Conservation (phyloP, 2,329 filamentous ascomycete genomes). For the Nigrospora sphaerica region DNA sequence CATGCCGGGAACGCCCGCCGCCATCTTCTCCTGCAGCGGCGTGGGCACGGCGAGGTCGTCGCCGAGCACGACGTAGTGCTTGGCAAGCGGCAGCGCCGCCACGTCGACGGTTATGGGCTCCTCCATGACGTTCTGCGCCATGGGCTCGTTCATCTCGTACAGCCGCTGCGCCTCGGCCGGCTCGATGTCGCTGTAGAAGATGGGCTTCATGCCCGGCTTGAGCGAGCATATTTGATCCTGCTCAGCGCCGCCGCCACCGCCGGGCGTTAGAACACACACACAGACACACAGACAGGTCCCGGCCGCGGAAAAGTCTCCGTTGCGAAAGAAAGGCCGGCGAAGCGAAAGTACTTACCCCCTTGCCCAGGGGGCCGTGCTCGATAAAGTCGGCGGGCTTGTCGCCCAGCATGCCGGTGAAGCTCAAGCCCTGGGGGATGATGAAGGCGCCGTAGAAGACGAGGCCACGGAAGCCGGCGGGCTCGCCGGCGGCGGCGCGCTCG, state of each 20-base stretch:
- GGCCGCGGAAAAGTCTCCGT: too few relatives aligned
- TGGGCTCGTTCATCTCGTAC: background rate
- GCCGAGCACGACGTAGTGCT: background rate
- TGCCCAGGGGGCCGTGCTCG: background rate
- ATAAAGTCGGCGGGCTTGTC: background rate
- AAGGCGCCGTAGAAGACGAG: constrained; percentile 7
- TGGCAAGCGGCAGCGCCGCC: background rate
- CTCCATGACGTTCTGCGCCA: background rate
- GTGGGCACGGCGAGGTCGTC: background rate
- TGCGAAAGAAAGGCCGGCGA: too few relatives aligned
- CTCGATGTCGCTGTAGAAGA: background rate
- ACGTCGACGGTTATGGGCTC: background rate
- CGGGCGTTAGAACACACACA: too few relatives aligned
- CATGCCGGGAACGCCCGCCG: background rate
- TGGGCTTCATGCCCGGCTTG: background rate
- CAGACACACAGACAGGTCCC: too few relatives aligned
- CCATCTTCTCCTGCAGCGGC: background rate
- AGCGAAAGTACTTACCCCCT: background rate
- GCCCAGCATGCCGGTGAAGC: background rate
- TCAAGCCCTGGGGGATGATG: background rate
- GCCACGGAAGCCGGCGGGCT: constrained; percentile 5
- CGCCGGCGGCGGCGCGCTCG: constrained; percentile 5
- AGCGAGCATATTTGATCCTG: background rate
- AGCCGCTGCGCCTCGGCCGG: background rate
- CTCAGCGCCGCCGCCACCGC: too few relatives aligned